Percentiles rank a stretch among this genome's conserved stretches.
These are phyloP conservation scores for Picochlorum sp. DNA, from an alignment of 139 green algal species.

Conservation along the genomic window DNA sequence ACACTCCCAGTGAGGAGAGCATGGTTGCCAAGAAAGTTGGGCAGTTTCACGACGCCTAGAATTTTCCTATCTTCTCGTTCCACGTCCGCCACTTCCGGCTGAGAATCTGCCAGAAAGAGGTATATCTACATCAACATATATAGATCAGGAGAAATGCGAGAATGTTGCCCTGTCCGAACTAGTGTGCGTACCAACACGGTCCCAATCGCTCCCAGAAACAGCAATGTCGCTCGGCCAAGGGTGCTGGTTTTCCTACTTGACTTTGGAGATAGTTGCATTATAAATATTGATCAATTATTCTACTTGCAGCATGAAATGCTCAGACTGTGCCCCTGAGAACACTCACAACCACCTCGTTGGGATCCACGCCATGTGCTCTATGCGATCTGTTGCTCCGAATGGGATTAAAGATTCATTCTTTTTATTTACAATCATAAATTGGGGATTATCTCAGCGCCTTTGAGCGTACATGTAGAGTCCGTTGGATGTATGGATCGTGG, in stretches of 20 bases:
- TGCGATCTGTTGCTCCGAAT: too few species aligned
- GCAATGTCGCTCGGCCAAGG: too few species aligned
- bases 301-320: too few species aligned
- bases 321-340: too few species aligned
- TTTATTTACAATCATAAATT: neutral
- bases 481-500: slow-evolving; percentile 86
- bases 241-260: too few species aligned
- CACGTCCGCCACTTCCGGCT: neutral
- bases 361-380: too few species aligned
- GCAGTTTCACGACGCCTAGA: neutral
- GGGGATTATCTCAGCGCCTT: slow-evolving; percentile 14
- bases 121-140: slow-evolving; percentile 3
- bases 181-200: too few species aligned
- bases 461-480: slow-evolving; percentile 77
- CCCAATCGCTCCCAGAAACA: too few species aligned
- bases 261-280: too few species aligned
- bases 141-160: neutral
- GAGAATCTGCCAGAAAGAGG: neutral
- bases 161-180: neutral
- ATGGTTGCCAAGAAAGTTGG: slow-evolving; percentile 2
- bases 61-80: neutral
- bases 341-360: too few species aligned
- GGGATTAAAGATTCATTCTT: too few species aligned
- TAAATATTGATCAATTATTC: too few species aligned
- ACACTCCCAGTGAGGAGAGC: neutral